These are phyloP conservation scores for Amanita pallidorosea DNA, from an alignment of 768 basidiomycete species.

Conservation along the genomic window DNA sequence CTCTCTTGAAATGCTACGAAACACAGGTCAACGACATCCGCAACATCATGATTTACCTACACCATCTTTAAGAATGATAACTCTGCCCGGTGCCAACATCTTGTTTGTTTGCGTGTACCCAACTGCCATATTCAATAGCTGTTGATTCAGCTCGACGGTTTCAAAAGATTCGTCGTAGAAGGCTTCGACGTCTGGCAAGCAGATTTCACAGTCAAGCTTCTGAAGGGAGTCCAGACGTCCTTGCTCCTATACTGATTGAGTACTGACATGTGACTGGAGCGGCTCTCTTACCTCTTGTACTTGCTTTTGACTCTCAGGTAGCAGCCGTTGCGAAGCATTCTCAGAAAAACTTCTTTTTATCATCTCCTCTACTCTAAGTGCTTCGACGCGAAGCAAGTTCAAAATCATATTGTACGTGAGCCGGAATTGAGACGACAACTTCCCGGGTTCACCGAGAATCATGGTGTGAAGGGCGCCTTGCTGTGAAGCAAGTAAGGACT, in stretches of 20 bases:
- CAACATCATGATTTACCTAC: slow-evolving; percentile 31
- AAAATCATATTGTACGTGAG: slow-evolving; percentile 99
- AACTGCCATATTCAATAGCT: slow-evolving; percentile 49
- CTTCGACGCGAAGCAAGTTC: slow-evolving; percentile 92
- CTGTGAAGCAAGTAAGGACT: slow-evolving; percentile 26
- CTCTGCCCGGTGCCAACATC: slow-evolving; percentile 59
- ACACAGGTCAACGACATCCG: not conserved
- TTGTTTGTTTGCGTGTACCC: slow-evolving; percentile 57
- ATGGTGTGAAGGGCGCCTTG: slow-evolving; percentile 67
- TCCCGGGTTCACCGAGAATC: slow-evolving; percentile 92
- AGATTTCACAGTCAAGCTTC: slow-evolving; percentile 58
- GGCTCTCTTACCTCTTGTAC: slow-evolving; percentile 54
- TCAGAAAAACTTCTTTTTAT: slow-evolving; percentile 99
- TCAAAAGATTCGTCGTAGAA: slow-evolving; percentile 67
- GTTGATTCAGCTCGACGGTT: slow-evolving; percentile 52
- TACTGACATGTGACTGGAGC: not conserved
- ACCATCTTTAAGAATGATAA: slow-evolving; percentile 73
- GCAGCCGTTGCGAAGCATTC: slow-evolving; percentile 83
- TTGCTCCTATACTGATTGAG: slow-evolving; percentile 47
- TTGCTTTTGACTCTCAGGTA: slow-evolving; percentile 89
- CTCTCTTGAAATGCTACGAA: slow-evolving; percentile 64
- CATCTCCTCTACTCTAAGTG: slow-evolving; percentile 96
- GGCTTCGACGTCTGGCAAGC: slow-evolving; percentile 57
- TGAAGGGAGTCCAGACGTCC: slow-evolving; percentile 49
- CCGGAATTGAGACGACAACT: slow-evolving; percentile 91